A percentile compares a stretch with the other conserved stretches of the same genome.
phyloP scores from a whole-genome alignment of 441 rosid genomes.

The Croton setiger region DNA sequence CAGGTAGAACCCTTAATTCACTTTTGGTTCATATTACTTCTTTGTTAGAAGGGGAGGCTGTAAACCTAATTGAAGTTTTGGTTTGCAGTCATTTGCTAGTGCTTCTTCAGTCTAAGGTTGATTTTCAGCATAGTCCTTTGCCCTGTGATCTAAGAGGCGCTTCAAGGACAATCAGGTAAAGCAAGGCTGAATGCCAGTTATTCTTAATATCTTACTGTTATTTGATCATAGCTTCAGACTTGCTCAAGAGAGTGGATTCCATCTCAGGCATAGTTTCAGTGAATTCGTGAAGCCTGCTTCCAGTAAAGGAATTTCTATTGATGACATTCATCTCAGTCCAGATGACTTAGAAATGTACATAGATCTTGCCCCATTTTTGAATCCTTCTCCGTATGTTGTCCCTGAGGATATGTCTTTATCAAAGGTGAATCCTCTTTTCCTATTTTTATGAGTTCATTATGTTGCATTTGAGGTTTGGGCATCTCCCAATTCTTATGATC shows the following conservation, averaged over 20 bases:
- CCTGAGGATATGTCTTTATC: conserved; percentile 99
- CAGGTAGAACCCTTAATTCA: conserved; percentile 44
- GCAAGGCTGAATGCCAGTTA: background rate
- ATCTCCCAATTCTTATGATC: conserved; percentile 10
- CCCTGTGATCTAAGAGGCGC: conserved; percentile 62
- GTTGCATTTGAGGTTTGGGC: background rate
- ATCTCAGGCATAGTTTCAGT: conserved; percentile 76
- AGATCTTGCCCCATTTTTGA: conserved; percentile 93
- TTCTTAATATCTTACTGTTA: background rate
- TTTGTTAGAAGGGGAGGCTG: conserved; percentile 6
- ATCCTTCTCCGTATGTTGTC: conserved; percentile 94
- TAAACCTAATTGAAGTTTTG: conserved; percentile 18
- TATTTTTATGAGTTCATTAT: conserved; percentile 1
- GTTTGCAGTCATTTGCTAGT: conserved; percentile 88
- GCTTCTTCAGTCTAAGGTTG: conserved; percentile 91
- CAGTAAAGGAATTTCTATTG: conserved; percentile 84
- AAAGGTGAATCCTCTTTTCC: conserved; percentile 46
- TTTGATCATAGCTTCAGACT: conserved; percentile 2
- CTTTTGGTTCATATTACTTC: conserved; percentile 11
- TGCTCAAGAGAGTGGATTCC: conserved; percentile 18
- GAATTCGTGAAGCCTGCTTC: conserved; percentile 98
- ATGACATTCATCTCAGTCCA: conserved; percentile 72
- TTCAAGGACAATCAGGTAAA: conserved; percentile 57
- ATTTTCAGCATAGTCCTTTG: conserved; percentile 95
- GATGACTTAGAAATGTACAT: conserved; percentile 99